Evolutionary conservation across 768 basidiomycete genomes (phyloP).

Genomic region (Termitomyces sp.): DNA sequence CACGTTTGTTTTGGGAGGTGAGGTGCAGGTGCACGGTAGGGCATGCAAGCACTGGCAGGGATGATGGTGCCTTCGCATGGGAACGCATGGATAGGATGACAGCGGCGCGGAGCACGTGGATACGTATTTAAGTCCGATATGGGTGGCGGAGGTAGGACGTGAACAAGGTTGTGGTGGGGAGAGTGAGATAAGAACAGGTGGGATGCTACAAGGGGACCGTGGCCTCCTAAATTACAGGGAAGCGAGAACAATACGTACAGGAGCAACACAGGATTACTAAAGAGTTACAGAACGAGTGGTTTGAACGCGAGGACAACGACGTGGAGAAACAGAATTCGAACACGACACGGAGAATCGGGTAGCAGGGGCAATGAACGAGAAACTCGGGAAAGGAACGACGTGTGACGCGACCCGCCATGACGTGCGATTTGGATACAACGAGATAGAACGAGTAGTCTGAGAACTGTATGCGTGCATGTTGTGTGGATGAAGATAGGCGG

Average conservation of each 20-base stretch:
- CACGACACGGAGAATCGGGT: slow-evolving; percentile 5
- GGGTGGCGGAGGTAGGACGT: background rate
- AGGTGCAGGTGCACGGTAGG: background rate
- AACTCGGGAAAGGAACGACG: slow-evolving; percentile 12
- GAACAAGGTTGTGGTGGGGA: background rate
- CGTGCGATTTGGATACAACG: background rate
- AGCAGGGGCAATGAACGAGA: background rate
- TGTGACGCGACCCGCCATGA: slow-evolving; percentile 3
- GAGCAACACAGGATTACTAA: background rate
- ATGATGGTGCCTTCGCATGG: background rate
- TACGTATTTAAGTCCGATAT: slow-evolving; percentile 1
- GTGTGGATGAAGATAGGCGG: slow-evolving; percentile 12
- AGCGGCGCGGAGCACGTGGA: background rate
- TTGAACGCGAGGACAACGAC: slow-evolving; percentile 4
- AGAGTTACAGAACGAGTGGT: slow-evolving; percentile 4
- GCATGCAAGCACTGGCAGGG: background rate
- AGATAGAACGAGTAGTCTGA: background rate
- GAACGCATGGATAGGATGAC: background rate
- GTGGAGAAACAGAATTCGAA: slow-evolving; percentile 1
- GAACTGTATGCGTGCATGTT: background rate
- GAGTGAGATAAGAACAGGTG: background rate
- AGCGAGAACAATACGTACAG: slow-evolving; percentile 5
- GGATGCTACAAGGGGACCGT: background rate
- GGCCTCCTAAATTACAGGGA: slow-evolving; percentile 14
- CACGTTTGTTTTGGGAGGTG: background rate